Base-by-base conservation (phyloP, 2,329 filamentous ascomycete genomes). In the Phoma sp. region DNA sequence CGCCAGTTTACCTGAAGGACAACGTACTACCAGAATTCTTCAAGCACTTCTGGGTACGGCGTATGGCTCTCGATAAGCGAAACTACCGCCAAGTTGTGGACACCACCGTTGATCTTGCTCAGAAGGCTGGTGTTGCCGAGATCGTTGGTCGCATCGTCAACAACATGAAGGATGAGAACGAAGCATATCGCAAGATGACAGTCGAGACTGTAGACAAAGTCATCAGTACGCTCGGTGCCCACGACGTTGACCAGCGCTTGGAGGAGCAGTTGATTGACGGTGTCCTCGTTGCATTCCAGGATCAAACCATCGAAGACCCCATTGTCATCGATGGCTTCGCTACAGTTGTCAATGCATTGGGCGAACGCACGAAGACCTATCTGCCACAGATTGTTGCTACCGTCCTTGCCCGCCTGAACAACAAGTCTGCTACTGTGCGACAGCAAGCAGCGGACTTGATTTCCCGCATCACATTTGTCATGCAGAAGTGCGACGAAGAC, bases 71-170 rank as follows among this genome's bases (percentile, higher is more conserved):
- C 52, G 95, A 99, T 76, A 96, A 96, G 80, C 88, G 95, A 63
- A 99, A 98, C 80, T 99, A 98, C 75, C 87, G 94, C 66, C 94
- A 98, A 73, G 95, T 99, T 6, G 95, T 99, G 7, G 95, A 99
- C 75, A 99, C 95, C 0, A 99, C 95, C 0, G 94, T 98, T 13
- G 95, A 99, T 69, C 86, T 99, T 43, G 93, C 92, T 49, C 92
- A 98, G 74, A 99, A 99, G 77, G 94, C 98, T n/a, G 95, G 95
- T 37, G 93, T 93, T 49, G 89, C 92, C 64, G 94, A 98, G 80
- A 98, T 99, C 56, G 83, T 98, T 4, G 92, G 97, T 76, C 84
- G 93, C 41, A 90, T 98, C 54, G 95, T 98, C 47, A 90, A 87
- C 78, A 97, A 99, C 73, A 84, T 99, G 64, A 99, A 99, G 77